These are phyloP conservation scores for Hypoxylon sp. DNA, from an alignment of 2,329 filamentous ascomycete genomes.

Conservation along the genomic window DNA sequence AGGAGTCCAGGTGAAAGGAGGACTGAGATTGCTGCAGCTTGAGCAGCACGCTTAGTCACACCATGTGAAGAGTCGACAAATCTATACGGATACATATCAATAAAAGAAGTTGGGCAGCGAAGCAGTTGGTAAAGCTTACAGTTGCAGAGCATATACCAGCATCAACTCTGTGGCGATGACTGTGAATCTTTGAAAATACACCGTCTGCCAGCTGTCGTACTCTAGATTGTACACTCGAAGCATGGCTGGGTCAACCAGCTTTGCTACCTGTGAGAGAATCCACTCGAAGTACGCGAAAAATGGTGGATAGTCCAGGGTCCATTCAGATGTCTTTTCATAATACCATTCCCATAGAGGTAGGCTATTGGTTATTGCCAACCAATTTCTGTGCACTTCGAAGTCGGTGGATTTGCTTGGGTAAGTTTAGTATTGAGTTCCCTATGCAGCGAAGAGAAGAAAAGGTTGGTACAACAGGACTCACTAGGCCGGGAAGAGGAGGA, in stretches of 20 bases:
- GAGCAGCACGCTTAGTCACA: conserved; percentile 79
- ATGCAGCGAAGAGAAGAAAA: conserved; percentile 7
- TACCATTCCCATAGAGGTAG: conserved; percentile 93
- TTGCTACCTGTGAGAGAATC: conserved; percentile 85
- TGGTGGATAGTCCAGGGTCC: conserved; percentile 98
- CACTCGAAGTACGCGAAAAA: conserved; percentile 99
- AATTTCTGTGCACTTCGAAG: conserved; percentile 99
- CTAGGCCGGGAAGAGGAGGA: conserved; percentile 95
- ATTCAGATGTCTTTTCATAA: conserved; percentile 97
- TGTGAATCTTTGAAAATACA: conserved; percentile 92
- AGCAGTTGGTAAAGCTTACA: conserved; percentile 64
- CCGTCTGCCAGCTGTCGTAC: conserved; percentile 92
- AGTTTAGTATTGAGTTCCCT: conserved; percentile 25
- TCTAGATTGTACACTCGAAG: conserved; percentile 83
- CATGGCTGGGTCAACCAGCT: conserved; percentile 84
- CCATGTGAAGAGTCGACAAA: conserved; percentile 81
- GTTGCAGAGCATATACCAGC: conserved; percentile 84
- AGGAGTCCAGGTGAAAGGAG: conserved; percentile 92
- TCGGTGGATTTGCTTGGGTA: conserved; percentile 91
- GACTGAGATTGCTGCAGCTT: conserved; percentile 89
- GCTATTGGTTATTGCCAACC: conserved; percentile 95
- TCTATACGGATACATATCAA: conserved; percentile 59
- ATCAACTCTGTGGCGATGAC: conserved; percentile 90
- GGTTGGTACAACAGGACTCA: conserved; percentile 65
- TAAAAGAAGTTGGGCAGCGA: conserved; percentile 14